These are phyloP conservation scores for Corchorus capsularis DNA, from an alignment of 345 rosid genomes.

Conservation along the genomic window DNA sequence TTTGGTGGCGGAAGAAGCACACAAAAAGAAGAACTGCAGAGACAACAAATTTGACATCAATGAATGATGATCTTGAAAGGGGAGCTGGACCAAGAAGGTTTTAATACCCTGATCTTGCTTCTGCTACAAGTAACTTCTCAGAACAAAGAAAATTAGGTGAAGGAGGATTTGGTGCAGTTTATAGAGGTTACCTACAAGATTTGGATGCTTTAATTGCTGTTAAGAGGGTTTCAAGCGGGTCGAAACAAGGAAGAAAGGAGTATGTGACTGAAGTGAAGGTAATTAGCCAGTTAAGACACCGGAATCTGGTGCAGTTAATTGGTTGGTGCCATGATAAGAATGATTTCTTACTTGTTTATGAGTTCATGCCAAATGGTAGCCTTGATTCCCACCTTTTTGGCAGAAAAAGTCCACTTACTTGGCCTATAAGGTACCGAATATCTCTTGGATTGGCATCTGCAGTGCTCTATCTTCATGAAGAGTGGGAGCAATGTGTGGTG, in stretches of 20 bases:
- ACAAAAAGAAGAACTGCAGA: slow-evolving; percentile 19
- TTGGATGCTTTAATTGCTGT: background rate
- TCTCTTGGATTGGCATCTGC: slow-evolving; percentile 54
- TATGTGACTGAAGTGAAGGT: slow-evolving; percentile 52
- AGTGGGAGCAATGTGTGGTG: slow-evolving; percentile 66
- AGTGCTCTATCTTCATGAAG: slow-evolving; percentile 58
- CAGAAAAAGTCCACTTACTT: slow-evolving; percentile 33
- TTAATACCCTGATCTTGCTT: slow-evolving; percentile 41
- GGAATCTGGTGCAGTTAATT: slow-evolving; percentile 64
- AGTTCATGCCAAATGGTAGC: slow-evolving; percentile 75
- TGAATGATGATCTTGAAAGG: slow-evolving; percentile 54
- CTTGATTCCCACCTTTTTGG: slow-evolving; percentile 59
- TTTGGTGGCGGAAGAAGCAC: slow-evolving; percentile 22
- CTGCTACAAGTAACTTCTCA: slow-evolving; percentile 39
- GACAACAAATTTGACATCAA: slow-evolving; percentile 32
- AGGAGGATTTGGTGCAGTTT: slow-evolving; percentile 12
- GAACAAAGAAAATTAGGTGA: slow-evolving; percentile 5
- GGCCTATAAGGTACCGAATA: slow-evolving; percentile 49
- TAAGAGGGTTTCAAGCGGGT: background rate
- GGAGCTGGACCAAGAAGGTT: slow-evolving; percentile 61
- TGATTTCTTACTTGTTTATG: slow-evolving; percentile 65
- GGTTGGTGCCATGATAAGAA: slow-evolving; percentile 71
- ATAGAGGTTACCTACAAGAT: background rate
- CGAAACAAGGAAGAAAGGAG: slow-evolving; percentile 34
- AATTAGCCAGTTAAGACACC: slow-evolving; percentile 58